Percentiles rank a stretch among this genome's conserved stretches.
phyloP scores from a whole-genome alignment of 345 rosid genomes.

The thale cress (Arabidopsis thaliana) region DNA sequence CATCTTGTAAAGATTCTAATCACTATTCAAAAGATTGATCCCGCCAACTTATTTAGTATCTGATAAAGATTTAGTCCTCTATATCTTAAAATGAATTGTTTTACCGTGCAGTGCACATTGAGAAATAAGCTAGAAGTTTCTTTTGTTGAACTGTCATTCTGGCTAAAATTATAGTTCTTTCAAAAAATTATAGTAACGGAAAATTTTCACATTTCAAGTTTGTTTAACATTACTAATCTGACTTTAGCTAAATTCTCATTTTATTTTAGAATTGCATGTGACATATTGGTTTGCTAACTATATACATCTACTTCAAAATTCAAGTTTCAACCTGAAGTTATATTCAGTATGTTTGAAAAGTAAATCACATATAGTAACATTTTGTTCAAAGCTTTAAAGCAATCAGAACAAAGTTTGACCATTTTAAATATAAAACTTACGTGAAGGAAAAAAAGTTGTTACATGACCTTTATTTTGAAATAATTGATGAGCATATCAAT shows the following conservation, averaged over 20 bases:
- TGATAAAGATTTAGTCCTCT: not conserved
- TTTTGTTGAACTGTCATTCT: not conserved
- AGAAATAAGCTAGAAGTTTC: not conserved
- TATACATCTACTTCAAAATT: not conserved
- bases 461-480: constrained; percentile 45
- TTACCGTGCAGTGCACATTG: not conserved
- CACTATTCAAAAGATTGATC: constrained; percentile 37
- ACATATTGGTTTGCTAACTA: not conserved
- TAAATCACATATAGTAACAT: not conserved
- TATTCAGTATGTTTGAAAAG: not conserved
- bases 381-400: not conserved
- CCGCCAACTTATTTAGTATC: constrained; percentile 25
- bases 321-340: not conserved
- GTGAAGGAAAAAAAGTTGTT: constrained; percentile 7
- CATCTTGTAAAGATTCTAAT: constrained; percentile 21
- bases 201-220: no score
- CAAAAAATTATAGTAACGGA: no score
- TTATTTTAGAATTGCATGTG: not conserved
- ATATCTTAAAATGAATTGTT: not conserved
- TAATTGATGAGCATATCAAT: constrained; percentile 29
- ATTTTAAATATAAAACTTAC: not conserved
- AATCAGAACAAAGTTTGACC: not conserved
- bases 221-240: not conserved
- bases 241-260: not conserved
- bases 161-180: not conserved